Evolutionary conservation across 2,329 filamentous ascomycete species (phyloP).

Genomic region (Alternaria viburni): DNA sequence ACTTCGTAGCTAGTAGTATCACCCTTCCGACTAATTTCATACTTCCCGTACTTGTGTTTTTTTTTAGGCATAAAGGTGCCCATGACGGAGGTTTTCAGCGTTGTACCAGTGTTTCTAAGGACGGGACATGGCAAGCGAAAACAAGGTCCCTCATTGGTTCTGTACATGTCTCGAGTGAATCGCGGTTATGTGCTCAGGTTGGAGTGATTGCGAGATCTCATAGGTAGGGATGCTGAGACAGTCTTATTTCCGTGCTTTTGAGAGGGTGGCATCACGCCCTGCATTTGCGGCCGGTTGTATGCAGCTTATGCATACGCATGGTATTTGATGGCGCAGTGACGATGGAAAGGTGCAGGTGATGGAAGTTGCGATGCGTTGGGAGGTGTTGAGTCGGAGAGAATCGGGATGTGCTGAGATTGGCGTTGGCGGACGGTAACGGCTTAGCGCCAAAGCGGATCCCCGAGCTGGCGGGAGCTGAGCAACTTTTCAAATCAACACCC

Average conservation of each 20-base stretch:
- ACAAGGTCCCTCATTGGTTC: background rate
- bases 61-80: too few species aligned
- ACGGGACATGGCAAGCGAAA: background rate
- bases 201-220: background rate
- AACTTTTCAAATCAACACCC: slow-evolving; percentile 30
- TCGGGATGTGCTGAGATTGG: slow-evolving; percentile 14
- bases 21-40: background rate
- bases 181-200: background rate
- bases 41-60: background rate
- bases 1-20: background rate
- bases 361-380: background rate
- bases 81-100: too few species aligned
- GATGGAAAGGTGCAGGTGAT: background rate
- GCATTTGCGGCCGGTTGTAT: background rate
- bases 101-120: background rate
- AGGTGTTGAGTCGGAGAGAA: slow-evolving; percentile 13
- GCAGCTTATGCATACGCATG: background rate
- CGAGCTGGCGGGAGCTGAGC: slow-evolving; percentile 25
- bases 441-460: slow-evolving; percentile 23
- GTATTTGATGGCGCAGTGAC: background rate
- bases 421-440: slow-evolving; percentile 15
- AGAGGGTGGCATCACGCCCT: background rate
- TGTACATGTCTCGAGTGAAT: background rate
- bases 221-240: background rate
- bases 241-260: background rate